phyloP scores from a whole-genome alignment of 192 early-diverging fungal genomes.

The Backusella westeae region DNA sequence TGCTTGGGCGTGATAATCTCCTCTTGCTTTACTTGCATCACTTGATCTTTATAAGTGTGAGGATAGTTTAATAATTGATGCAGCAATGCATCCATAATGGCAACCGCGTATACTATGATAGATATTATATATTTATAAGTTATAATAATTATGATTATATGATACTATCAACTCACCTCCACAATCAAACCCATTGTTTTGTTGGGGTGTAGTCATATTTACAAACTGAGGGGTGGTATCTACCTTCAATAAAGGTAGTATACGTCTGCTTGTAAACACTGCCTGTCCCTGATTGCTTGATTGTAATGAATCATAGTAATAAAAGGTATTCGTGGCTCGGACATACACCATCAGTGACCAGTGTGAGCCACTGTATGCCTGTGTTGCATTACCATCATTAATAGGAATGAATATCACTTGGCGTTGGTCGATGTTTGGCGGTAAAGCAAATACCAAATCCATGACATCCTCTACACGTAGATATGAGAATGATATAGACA shows the following conservation, averaged over 20 bases:
- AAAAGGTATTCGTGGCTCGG: constrained; percentile 13
- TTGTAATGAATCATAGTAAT: constrained; percentile 25
- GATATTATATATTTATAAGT: background rate
- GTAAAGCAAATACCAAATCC: constrained; percentile 13
- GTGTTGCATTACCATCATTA: constrained; percentile 15
- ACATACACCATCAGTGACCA: constrained; percentile 29
- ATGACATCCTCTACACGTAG: background rate
- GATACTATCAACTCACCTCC: background rate
- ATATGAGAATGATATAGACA: background rate
- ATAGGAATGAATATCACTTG: constrained; percentile 24
- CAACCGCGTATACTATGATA: constrained; percentile 12
- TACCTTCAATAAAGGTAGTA: background rate
- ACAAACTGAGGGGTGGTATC: background rate
- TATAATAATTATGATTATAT: background rate
- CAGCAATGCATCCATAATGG: constrained; percentile 6
- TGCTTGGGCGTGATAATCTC: background rate
- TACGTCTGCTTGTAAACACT: background rate
- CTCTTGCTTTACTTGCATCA: background rate
- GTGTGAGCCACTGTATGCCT: constrained; percentile 22
- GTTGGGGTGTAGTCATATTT: constrained; percentile 16
- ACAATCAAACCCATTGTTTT: constrained; percentile 24
- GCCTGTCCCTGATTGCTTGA: constrained; percentile 8
- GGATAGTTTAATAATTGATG: background rate
- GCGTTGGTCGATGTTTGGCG: background rate
- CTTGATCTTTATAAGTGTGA: background rate